Percentiles rank a stretch among this genome's conserved stretches.
These are phyloP conservation scores for Hippophae gyantsensis DNA, from an alignment of 306 rosid genomes.

Conservation along the genomic window DNA sequence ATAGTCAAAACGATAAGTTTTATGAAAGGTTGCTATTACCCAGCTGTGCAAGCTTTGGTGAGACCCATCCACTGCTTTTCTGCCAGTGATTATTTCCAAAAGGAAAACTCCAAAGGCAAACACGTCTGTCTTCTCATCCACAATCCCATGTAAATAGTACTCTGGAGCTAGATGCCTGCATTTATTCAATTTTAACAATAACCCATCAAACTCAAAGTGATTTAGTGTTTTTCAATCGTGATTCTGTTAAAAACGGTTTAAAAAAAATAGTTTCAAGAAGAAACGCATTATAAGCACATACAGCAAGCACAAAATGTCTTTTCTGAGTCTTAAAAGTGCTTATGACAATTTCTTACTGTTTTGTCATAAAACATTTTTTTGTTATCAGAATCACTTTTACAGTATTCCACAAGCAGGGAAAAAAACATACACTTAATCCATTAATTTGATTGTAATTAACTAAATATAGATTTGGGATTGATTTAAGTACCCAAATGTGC, in stretches of 20 bases:
- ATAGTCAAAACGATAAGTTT: conserved; percentile 1
- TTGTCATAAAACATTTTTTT: too few species aligned
- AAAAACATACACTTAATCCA: too few species aligned
- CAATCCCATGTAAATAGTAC: conserved; percentile 89
- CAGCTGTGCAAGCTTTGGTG: conserved; percentile 86
- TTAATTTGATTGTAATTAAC: too few species aligned
- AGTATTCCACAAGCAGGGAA: too few species aligned
- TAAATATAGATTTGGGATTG: neutral
- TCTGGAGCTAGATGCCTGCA: conserved; percentile 93
- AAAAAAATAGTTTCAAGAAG: too few species aligned
- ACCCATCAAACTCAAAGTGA: neutral
- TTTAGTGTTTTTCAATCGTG: too few species aligned
- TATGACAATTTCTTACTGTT: neutral
- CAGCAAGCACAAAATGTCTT: too few species aligned
- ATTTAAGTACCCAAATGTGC: conserved; percentile 71
- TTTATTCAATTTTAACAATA: conserved; percentile 2
- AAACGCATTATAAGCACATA: too few species aligned
- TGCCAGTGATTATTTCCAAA: conserved; percentile 76
- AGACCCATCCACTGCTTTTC: conserved; percentile 84
- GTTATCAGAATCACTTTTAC: too few species aligned
- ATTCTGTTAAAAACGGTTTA: too few species aligned
- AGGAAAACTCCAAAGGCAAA: conserved; percentile 95
- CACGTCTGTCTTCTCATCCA: conserved; percentile 97
- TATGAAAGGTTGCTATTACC: conserved; percentile 32
- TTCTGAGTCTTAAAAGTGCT: too few species aligned